phyloP scores from a whole-genome alignment of 2,329 filamentous ascomycete genomes.

The Erysiphe pulchra region DNA sequence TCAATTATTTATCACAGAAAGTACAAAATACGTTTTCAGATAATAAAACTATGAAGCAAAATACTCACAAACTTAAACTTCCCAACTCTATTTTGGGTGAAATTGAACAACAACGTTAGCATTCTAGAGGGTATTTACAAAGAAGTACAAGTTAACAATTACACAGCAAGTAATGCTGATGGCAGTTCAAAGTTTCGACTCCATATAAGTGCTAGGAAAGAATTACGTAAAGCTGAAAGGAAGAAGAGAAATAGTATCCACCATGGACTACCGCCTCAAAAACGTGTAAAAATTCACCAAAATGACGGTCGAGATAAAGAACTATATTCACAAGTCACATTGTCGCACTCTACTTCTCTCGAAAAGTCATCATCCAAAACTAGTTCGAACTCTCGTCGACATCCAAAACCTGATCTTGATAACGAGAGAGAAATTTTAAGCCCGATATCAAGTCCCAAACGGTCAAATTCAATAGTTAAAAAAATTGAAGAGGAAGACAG shows the following conservation, averaged over 20 bases:
- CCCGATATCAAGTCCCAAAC: conserved; percentile 3
- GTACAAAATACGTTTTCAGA: no score
- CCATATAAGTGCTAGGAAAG: conserved; percentile 10
- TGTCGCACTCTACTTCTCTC: not conserved
- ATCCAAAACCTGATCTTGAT: conserved; percentile 2
- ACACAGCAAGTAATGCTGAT: conserved; percentile 2
- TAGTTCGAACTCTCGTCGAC: not conserved
- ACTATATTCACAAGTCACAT: conserved; percentile 1
- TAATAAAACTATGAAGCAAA: no score
- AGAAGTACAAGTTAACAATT: not conserved
- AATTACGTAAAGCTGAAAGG: conserved; percentile 12
- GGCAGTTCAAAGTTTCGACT: conserved; percentile 3
- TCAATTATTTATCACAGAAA: no score
- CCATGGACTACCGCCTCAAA: conserved; percentile 8
- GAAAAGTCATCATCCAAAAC: not conserved
- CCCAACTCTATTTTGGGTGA: no score
- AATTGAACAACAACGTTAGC: no score
- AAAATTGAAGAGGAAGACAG: conserved; percentile 59
- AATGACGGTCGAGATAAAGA: not conserved
- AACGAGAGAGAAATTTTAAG: not conserved
- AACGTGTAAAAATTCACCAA: conserved; percentile 6
- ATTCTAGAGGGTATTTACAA: not conserved
- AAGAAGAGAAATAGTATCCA: conserved; percentile 10
- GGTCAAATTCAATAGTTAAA: conserved; percentile 22
- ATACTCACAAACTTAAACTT: no score